Percentiles rank a stretch among this genome's conserved stretches.
Conservation (phyloP, 2,329 filamentous ascomycete genomes). For the Furcasterigmium furcatum region DNA sequence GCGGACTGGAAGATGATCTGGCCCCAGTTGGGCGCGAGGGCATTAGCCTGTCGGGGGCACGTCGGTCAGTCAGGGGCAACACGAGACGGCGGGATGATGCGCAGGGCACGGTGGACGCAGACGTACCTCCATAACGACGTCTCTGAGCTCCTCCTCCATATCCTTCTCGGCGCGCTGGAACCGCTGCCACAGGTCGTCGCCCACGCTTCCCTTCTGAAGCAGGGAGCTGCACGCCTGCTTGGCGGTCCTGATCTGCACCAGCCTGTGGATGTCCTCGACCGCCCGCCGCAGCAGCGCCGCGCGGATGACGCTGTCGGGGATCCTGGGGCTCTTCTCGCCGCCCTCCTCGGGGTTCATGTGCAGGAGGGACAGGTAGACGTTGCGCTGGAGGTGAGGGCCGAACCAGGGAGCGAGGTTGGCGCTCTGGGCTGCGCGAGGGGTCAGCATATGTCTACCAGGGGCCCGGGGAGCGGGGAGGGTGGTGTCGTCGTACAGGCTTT, state of each 20-base stretch:
- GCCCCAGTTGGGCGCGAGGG: constrained; percentile 84
- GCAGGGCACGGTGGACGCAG: too few relatives aligned
- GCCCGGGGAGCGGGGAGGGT: neutral
- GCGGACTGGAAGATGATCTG: constrained; percentile 95
- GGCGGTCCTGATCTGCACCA: constrained; percentile 82
- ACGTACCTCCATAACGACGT: constrained; percentile 84
- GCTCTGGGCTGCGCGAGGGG: constrained; percentile 57
- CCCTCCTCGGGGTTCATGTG: constrained; percentile 64
- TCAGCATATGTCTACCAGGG: neutral
- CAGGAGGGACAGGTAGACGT: constrained; percentile 90
- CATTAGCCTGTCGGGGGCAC: constrained; percentile 68
- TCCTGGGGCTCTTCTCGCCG: constrained; percentile 62
- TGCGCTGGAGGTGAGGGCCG: constrained; percentile 81
- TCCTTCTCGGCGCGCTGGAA: constrained; percentile 93
- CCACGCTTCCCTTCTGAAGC: constrained; percentile 86
- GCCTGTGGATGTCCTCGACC: constrained; percentile 87
- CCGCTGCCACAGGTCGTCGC: constrained; percentile 92
- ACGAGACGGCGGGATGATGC: too few relatives aligned
- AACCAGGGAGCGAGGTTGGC: constrained; percentile 94
- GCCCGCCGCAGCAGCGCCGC: constrained; percentile 87
- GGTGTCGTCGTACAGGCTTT: constrained; percentile 71
- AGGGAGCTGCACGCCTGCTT: constrained; percentile 85
- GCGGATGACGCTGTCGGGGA: constrained; percentile 83
- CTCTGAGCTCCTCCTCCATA: constrained; percentile 91
- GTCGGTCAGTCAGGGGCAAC: neutral